A percentile compares a stretch with the other conserved stretches of the same genome.
phyloP scores from a whole-genome alignment of 2,329 filamentous ascomycete genomes.

The Colletotrichum liriopes region DNA sequence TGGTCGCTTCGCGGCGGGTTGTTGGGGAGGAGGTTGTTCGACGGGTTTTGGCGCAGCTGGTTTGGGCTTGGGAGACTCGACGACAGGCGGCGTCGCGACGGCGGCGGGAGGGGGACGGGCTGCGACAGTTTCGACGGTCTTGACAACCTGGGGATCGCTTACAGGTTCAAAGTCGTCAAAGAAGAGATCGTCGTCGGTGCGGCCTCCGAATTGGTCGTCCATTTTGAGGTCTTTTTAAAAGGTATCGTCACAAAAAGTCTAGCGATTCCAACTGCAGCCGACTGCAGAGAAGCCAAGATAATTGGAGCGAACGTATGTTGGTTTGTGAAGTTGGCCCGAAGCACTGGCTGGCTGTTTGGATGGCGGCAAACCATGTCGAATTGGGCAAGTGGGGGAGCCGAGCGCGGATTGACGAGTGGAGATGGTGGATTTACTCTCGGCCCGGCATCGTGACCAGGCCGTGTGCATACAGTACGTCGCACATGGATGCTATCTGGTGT shows the following conservation, averaged over 20 bases:
- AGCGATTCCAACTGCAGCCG: background rate
- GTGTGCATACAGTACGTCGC: background rate
- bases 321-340: conserved; percentile 26
- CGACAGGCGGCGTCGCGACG: conserved; percentile 28
- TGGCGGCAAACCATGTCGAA: conserved; percentile 27
- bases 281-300: conserved; percentile 1
- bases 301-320: conserved; percentile 19
- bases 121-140: conserved; percentile 24
- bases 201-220: conserved; percentile 74
- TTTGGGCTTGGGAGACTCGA: conserved; percentile 23
- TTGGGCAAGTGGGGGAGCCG: conserved; percentile 34
- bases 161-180: conserved; percentile 73
- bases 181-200: conserved; percentile 75
- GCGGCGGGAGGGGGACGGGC: conserved; percentile 27
- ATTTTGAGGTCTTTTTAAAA: conserved; percentile 52
- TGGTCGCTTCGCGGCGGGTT: background rate
- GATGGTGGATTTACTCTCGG: conserved; percentile 1
- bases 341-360: conserved; percentile 24
- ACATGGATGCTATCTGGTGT: background rate
- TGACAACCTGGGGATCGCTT: conserved; percentile 21
- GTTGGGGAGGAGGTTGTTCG: conserved; percentile 19
- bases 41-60: conserved; percentile 8
- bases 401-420: conserved; percentile 1
- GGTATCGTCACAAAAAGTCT: conserved; percentile 6
- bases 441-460: background rate